phyloP scores from a whole-genome alignment of 805 yeast genomes.

The Schwanniomyces vanrijiae region DNA sequence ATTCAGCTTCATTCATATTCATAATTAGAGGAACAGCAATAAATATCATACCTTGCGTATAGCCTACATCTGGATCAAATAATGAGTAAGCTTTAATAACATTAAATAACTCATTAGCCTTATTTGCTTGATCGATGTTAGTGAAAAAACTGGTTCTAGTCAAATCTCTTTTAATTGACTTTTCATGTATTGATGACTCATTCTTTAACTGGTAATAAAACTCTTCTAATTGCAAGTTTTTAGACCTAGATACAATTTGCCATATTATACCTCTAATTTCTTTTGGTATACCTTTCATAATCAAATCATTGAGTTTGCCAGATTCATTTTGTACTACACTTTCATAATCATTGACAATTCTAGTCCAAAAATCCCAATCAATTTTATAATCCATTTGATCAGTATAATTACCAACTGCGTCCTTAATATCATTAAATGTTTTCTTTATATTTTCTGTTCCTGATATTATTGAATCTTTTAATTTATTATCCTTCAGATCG shows the following conservation, averaged over 20 bases:
- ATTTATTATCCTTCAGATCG: conserved; percentile 47
- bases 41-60: conserved; percentile 98
- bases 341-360: conserved; percentile 76
- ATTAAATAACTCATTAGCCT: conserved; percentile 63
- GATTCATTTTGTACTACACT: conserved; percentile 63
- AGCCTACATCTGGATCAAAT: conserved; percentile 91
- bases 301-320: conserved; percentile 55
- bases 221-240: conserved; percentile 62
- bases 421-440: conserved; percentile 48
- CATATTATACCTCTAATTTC: conserved; percentile 88
- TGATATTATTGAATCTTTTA: conserved; percentile 45
- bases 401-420: conserved; percentile 45
- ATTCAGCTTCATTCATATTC: conserved; percentile 79
- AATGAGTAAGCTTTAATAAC: conserved; percentile 83
- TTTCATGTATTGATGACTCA: conserved; percentile 62
- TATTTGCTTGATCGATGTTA: conserved; percentile 50
- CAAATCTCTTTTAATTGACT: conserved; percentile 77
- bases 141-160: conserved; percentile 83
- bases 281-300: conserved; percentile 77
- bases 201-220: conserved; percentile 52
- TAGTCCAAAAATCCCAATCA: conserved; percentile 89
- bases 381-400: conserved; percentile 36
- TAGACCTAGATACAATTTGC: conserved; percentile 85
- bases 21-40: conserved; percentile 80
- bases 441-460: conserved; percentile 40